Base-by-base conservation (phyloP, 169 alveolate species). In the Eimeria brunetti region DNA sequence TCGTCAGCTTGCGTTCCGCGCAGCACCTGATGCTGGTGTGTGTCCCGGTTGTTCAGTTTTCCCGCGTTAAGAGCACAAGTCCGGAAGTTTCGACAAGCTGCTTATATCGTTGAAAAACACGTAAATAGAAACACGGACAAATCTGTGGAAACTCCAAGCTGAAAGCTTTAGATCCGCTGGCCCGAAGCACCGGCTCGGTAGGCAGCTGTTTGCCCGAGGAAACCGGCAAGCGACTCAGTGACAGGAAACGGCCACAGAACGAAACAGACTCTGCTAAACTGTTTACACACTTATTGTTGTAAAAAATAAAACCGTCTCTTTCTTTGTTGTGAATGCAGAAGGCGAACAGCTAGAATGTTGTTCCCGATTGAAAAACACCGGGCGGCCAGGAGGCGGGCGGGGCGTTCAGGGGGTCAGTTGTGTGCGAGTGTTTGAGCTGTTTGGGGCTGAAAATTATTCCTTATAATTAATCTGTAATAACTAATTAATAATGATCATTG, bases 331-430 rank as follows among this genome's bases (percentile, higher is more conserved):
- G 62, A 30, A 20, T 2, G 22, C 44, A 30, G 76, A 84, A 30
- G 91, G 30, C 36, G n/a, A n/a, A n/a, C n/a, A 69, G 36, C 62
- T 44, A 20, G 30, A 60, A 36, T 33, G 44, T 9, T 67, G 44
- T 30, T 67, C 84, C 58, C 84, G 76, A 56, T 56, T 36, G 58
- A 84, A 58, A 78, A 46, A 58, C 91, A 60, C 3, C 60, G 46
- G 78, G 80, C 49, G 53, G 91, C 91, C 58, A 69, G 27, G 22
- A 56, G 91, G 91, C 91, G 91, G 78, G 78, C 75, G 46, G 91
- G 60, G 91, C 67, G 56, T 36, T 56, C 36, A 46, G 91, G 44
- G 56, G 67, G 91, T 84, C 38, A 84, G 78, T 38, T 60, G 64
- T 20, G 46, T 9, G 58, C 4, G 36, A 1, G 56, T 9, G 38